Evolutionary conservation across 129 eudicot genomes (phyloP), one percentile per base, ranked within the genome.

Genomic region (Arctium minus): DNA sequence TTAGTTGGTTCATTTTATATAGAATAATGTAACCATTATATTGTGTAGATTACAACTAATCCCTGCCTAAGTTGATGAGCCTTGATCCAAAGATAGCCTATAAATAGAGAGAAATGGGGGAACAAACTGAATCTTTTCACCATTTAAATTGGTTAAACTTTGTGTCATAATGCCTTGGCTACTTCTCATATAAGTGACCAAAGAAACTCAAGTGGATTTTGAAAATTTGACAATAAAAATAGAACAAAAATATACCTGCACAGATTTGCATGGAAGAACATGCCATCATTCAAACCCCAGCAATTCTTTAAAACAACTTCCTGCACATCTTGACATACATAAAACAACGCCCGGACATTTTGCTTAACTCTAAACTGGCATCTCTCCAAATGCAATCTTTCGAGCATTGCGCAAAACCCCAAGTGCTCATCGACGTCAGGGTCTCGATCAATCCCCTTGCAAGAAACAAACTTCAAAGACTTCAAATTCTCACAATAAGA

Each of bases 251-350:
- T 53, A 62, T 89, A 94, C 98, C 98, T 92, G 82, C 91, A 85
- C 6, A 86, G 31, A 56, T 80, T 86, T 71, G 97, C 91, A 80
- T 80, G 75, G 72, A 85, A 86, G 86, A 94, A 92, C 75, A 92
- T 53, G 60, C 88, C 92, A 88, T 92, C 89, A 62, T 84, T 87
- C 35, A 94, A 80, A 0, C 98, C 98, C 96, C 96, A 92, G 50
- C 97, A 94, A 77, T 88, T 91, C 82, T 82, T 77, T 31, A 94
- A 79, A 75, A 86, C 86, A 67, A 89, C 70, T 77, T 89, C 91
- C 38, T 75, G 79, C 10, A 79, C 96, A 60, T 72, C 87, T 71
- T 78, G 89, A 86, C 96, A 92, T 8, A 92, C 86, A 50, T 81
- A 70, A 85, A 94, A 92, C 92, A 94, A 88, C 1, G 94, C 94